Evolutionary conservation across 148 eudicot species (phyloP), one percentile per base, ranked within the genome.

Genomic region (Camellia japonica): DNA sequence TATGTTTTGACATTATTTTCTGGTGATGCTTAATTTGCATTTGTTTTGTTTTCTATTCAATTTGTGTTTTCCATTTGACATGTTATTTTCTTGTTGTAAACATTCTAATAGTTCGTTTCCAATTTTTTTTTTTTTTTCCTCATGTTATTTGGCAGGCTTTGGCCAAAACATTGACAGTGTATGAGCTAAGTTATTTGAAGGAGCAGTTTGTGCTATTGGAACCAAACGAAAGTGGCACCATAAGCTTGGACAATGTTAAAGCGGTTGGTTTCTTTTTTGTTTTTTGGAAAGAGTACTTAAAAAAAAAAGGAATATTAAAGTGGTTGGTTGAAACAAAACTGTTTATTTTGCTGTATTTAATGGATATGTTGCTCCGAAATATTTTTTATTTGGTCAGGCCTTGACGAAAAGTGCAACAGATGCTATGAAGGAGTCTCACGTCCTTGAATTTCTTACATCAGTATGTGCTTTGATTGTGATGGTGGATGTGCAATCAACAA

Each of bases 341-440:
- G n/a, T 41, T 7, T 71, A 30, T 47, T 47, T 38, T 63, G 16
- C 55, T 42, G 30, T 49, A 13, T 19, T 44, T 78, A 6, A n/a
- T 52, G 9, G 59, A 11, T 19, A 77, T 47, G 46, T 13, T 77
- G 43, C 69, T 76, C 68, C 47, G 41, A 74, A 5, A 14, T 51
- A 55, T 81, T 69, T 79, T 47, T 54, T 55, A 78, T 74, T 38
- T 85, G 86, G 65, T 19, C 90, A 97, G 99, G 98, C 98, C 82
- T 88, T 97, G 88, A 77, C 81, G 84, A 94, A 83, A 89, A 78
- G 90, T 84, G 91, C 97, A 77, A 97, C 99, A 5, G 96, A 92
- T 80, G 98, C 94, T 80, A 97, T 97, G 99, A 97, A 90, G 82
- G 95, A 97, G 74, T 94, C 99, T 63, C 90, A 92, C 49, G 86